Evolutionary conservation across 2,329 filamentous ascomycete genomes (phyloP), one percentile per base, ranked within the genome.

Genomic region (Botrytis elliptica): DNA sequence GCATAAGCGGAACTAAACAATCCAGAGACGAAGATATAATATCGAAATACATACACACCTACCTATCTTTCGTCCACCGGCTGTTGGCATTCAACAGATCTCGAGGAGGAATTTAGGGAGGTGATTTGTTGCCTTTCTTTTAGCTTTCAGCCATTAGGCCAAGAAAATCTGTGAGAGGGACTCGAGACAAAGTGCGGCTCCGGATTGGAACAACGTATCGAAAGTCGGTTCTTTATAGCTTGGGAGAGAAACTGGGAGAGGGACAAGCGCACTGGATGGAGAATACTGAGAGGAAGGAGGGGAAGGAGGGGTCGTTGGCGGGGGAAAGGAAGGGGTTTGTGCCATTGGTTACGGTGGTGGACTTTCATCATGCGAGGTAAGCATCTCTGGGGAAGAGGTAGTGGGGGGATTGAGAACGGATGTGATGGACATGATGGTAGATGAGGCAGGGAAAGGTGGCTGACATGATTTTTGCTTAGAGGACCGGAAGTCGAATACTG

Each of bases 401-500:
- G 38, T 20, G 20, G 20, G 38, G 36, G 40, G 14, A 29, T 42
- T 29, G 9, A 63, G 25, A 42, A 16, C 22, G 38, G 7, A 69
- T 60, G 63, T 49, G 36, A 55, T 52, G 8, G 9, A 16, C 20
- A 40, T 72, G 73, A 68, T 63, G n/a, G 52, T 16, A 3, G 75
- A 69, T 76, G 72, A 78, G 71, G 70, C 63, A 49, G 55, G 36
- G 44, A 73, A 55, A 65, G 4, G 7, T 33, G 49, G 49, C 66
- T 69, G n/a, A 69, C 49, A 33, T 57, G 25, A 57, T 18, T 57
- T 57, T 57, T 44, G 3, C 16, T 63, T 71, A 81, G 90, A 81
- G 96, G 96, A 14, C 96, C 96, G 46, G 96, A 99, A 84, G 92
- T 98, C 73, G 95, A 98, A 85, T 89, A 88, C 79, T 98, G 95